These are phyloP conservation scores for Trichophyton verrucosum DNA, from an alignment of 2,329 filamentous ascomycete genomes.

Conservation along the genomic window DNA sequence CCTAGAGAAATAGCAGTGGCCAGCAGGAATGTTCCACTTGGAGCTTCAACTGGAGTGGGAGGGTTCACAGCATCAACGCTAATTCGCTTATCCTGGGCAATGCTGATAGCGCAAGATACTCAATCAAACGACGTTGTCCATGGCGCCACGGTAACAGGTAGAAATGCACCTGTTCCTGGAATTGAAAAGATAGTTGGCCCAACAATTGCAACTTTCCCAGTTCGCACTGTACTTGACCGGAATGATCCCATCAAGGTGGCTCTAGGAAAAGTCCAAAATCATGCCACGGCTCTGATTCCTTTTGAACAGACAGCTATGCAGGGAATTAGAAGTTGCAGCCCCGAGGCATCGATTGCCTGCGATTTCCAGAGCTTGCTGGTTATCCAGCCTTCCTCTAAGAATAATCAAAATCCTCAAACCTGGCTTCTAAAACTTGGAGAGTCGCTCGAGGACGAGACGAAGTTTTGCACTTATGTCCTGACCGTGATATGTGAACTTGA, in stretches of 20 bases:
- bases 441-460: background rate
- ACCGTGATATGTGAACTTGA: constrained; percentile 7
- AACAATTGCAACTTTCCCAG: constrained; percentile 33
- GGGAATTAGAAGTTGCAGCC: constrained; percentile 38
- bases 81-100: constrained; percentile 8
- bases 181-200: constrained; percentile 27
- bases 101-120: constrained; percentile 3
- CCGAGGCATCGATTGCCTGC: constrained; percentile 28
- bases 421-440: background rate
- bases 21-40: background rate
- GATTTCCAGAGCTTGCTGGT: constrained; percentile 31
- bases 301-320: constrained; percentile 47
- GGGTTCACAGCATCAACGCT: constrained; percentile 5
- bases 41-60: background rate
- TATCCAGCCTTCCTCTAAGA: constrained; percentile 17
- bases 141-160: constrained; percentile 33
- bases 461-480: constrained; percentile 8
- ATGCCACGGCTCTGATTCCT: background rate
- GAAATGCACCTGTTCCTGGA: constrained; percentile 27
- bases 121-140: constrained; percentile 30
- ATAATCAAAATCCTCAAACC: background rate
- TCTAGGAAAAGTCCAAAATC: constrained; percentile 30
- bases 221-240: constrained; percentile 26
- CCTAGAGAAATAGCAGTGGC: background rate
- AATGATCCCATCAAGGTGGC: constrained; percentile 33